Conservation (phyloP, 495 filamentous ascomycete species). For the Penicillium egyptiacum region DNA sequence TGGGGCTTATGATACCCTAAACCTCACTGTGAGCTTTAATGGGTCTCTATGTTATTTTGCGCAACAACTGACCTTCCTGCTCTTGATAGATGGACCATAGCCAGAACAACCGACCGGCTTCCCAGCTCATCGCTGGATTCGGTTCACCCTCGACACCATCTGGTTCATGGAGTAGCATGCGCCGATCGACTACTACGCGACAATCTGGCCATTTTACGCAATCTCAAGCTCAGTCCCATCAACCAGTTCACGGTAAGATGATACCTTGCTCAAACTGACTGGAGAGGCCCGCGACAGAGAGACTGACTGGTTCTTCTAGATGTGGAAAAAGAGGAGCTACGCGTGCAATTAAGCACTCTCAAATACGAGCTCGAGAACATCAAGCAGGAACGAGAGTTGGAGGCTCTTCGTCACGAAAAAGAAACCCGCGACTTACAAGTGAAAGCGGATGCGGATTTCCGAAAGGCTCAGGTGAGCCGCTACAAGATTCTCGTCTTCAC, state of each 20-base stretch:
- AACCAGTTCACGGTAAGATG: slow-evolving; percentile 23
- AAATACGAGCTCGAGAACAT: slow-evolving; percentile 70
- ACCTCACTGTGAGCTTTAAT: slow-evolving; percentile 4
- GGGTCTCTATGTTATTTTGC: not conserved
- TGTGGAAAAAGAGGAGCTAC: slow-evolving; percentile 63
- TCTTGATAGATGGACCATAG: slow-evolving; percentile 32
- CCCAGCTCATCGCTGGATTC: slow-evolving; percentile 35
- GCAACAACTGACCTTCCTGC: not conserved
- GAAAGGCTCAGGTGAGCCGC: slow-evolving; percentile 65
- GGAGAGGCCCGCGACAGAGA: not conserved
- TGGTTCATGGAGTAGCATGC: slow-evolving; percentile 27
- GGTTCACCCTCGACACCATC: slow-evolving; percentile 36
- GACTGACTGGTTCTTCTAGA: slow-evolving; percentile 29
- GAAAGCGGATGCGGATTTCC: slow-evolving; percentile 79
- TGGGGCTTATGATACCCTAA: not conserved
- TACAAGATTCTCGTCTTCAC: no score
- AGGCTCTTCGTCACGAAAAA: slow-evolving; percentile 72
- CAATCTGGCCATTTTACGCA: slow-evolving; percentile 33
- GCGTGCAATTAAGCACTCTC: slow-evolving; percentile 65
- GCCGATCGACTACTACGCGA: slow-evolving; percentile 31
- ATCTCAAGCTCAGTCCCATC: slow-evolving; percentile 28
- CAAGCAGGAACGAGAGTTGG: slow-evolving; percentile 83
- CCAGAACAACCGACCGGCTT: slow-evolving; percentile 32
- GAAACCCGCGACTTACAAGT: slow-evolving; percentile 73
- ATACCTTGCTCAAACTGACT: not conserved